Conservation (phyloP, 768 basidiomycete species). For the Phlegmacium glaucopus region DNA sequence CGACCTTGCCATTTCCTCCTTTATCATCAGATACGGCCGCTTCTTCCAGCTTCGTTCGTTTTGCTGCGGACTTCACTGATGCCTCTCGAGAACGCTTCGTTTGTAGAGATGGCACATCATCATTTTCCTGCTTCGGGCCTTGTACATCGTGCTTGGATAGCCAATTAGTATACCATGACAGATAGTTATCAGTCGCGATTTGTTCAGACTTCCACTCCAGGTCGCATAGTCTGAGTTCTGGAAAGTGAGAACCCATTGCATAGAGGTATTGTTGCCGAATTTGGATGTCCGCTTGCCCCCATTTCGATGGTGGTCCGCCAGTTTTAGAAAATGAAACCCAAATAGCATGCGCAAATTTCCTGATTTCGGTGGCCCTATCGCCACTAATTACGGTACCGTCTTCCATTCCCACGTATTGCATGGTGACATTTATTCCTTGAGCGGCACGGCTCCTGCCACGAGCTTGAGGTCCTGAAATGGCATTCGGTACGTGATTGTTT, state of each 20-base stretch:
- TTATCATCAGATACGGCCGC: too few relatives aligned
- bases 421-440: constrained; percentile 8
- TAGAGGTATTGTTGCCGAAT: constrained; percentile 2
- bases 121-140: background rate
- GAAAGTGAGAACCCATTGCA: constrained; percentile 5
- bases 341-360: constrained; percentile 6
- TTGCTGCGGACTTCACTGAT: too few relatives aligned
- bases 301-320: constrained; percentile 3
- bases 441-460: constrained; percentile 4
- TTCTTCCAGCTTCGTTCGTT: too few relatives aligned
- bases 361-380: constrained; percentile 6
- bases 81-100: too few relatives aligned
- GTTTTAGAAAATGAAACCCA: constrained; percentile 7
- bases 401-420: constrained; percentile 5
- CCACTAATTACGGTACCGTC: constrained; percentile 7
- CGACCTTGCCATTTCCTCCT: too few relatives aligned
- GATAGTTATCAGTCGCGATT: constrained; percentile 8
- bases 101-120: too few relatives aligned
- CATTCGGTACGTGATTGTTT: background rate
- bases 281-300: constrained; percentile 8
- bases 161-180: constrained; percentile 7
- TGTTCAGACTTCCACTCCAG: constrained; percentile 11
- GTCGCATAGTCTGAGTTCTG: constrained; percentile 7
- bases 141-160: constrained; percentile 2
- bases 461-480: constrained; percentile 2